Evolutionary conservation across 1,284 basidiomycete species (phyloP).

Genomic region (Cutaneotrichosporon sp.): DNA sequence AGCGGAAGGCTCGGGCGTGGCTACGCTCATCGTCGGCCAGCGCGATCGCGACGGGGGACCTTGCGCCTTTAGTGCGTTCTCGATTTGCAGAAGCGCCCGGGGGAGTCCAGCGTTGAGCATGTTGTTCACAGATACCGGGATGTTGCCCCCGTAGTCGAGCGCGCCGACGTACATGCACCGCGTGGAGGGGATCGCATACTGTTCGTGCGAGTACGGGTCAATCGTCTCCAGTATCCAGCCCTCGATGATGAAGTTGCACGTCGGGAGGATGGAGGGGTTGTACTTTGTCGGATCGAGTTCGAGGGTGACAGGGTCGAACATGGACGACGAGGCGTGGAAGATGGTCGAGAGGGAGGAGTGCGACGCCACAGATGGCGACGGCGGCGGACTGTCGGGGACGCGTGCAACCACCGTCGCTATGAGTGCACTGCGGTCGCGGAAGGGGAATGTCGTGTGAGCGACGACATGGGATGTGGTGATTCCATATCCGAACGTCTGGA

Average conservation of each 20-base stretch:
- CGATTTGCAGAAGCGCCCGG: constrained; percentile 63
- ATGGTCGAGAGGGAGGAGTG: constrained; percentile 54
- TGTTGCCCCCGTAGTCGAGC: constrained; percentile 80
- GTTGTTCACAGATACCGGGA: constrained; percentile 81
- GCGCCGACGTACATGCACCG: constrained; percentile 82
- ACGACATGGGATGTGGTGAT: constrained; percentile 54
- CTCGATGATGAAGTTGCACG: constrained; percentile 80
- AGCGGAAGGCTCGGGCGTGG: constrained; percentile 28
- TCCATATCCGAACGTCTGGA: constrained; percentile 78
- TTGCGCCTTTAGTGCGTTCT: constrained; percentile 60
- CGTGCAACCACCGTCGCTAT: constrained; percentile 71
- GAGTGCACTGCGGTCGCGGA: constrained; percentile 82
- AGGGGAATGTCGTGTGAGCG: constrained; percentile 74
- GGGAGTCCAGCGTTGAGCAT: constrained; percentile 74
- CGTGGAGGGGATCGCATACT: constrained; percentile 91
- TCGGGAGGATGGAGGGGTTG: constrained; percentile 69
- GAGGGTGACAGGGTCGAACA: constrained; percentile 63
- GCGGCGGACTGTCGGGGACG: constrained; percentile 50
- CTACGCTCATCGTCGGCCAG: constrained; percentile 54
- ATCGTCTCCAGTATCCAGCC: constrained; percentile 97
- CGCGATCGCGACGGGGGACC: constrained; percentile 61
- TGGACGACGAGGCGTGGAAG: constrained; percentile 66
- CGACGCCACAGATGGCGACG: constrained; percentile 46
- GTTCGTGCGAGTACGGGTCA: constrained; percentile 92
- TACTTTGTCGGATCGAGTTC: constrained; percentile 59